Conservation (phyloP, 2,329 filamentous ascomycete genomes). For the Didymellaceae sp. region DNA sequence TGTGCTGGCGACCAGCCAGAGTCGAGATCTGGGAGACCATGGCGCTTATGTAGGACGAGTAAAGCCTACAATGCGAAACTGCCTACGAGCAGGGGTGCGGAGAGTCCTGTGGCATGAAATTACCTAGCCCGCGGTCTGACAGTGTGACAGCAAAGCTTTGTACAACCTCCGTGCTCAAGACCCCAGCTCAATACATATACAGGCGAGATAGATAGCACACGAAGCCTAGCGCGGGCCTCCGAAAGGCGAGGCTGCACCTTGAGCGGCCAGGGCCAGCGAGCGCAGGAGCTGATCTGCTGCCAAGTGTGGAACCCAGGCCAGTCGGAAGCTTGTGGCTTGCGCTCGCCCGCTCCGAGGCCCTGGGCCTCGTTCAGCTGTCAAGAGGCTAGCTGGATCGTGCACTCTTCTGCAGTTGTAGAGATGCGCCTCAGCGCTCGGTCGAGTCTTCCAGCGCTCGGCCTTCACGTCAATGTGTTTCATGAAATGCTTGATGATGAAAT, state of each 20-base stretch:
- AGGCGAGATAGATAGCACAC: conserved; percentile 22
- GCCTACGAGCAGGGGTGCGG: conserved; percentile 20
- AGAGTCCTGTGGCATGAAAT: conserved; percentile 23
- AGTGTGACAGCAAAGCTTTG: conserved; percentile 31
- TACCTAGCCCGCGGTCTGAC: conserved; percentile 30
- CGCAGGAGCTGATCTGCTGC: conserved; percentile 23
- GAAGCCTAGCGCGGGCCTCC: conserved; percentile 31
- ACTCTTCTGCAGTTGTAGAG: conserved; percentile 8
- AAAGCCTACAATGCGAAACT: conserved; percentile 22
- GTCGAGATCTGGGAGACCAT: conserved; percentile 30
- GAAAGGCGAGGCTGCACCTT: conserved; percentile 36
- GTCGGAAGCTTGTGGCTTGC: conserved; percentile 31
- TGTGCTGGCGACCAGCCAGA: conserved; percentile 20
- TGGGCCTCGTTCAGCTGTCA: conserved; percentile 24
- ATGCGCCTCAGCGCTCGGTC: conserved; percentile 4
- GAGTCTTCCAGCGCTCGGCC: conserved; percentile 5
- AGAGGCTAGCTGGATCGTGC: conserved; percentile 21
- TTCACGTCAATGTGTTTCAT: conserved; percentile 10
- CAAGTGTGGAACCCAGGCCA: conserved; percentile 8
- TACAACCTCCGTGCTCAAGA: conserved; percentile 28
- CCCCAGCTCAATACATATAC: conserved; percentile 34
- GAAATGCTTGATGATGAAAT: conserved; percentile 8
- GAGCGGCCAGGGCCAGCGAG: conserved; percentile 22
- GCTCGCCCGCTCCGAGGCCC: conserved; percentile 24
- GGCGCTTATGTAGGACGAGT: conserved; percentile 26